Conservation (phyloP, 2,329 filamentous ascomycete genomes). For the Sporothrix brunneoviolacea region DNA sequence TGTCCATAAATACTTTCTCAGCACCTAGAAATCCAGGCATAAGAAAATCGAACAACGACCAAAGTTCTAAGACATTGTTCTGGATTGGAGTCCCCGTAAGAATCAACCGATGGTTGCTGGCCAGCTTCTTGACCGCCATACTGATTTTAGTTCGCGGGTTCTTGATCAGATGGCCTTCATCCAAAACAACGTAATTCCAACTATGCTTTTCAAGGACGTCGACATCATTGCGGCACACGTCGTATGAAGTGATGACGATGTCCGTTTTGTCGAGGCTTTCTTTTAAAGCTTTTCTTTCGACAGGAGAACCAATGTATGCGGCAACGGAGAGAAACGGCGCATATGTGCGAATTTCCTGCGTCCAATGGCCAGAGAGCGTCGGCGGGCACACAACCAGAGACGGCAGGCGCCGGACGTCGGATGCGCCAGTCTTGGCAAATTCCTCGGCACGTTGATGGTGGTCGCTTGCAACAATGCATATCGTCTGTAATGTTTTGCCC, state of each 20-base stretch:
- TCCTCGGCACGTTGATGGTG: conserved; percentile 91
- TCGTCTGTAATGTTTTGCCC: conserved; percentile 92
- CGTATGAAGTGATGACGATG: conserved; percentile 94
- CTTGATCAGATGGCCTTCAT: conserved; percentile 98
- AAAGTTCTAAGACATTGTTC: conserved; percentile 93
- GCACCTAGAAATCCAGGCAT: conserved; percentile 98
- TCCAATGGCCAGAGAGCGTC: conserved; percentile 95
- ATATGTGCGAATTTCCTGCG: conserved; percentile 93
- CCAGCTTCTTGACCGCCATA: conserved; percentile 79
- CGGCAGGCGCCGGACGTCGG: conserved; percentile 72
- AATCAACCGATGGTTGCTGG: conserved; percentile 91
- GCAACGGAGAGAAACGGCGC: conserved; percentile 87
- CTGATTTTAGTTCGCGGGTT: conserved; percentile 97
- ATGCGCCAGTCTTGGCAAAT: conserved; percentile 71
- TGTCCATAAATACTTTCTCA: conserved; percentile 89
- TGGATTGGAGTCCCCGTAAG: conserved; percentile 96
- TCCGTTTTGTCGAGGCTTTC: conserved; percentile 69
- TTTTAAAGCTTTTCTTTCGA: conserved; percentile 67
- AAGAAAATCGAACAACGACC: conserved; percentile 97
- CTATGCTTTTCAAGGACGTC: conserved; percentile 74
- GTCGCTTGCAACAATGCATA: conserved; percentile 97
- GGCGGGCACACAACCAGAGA: conserved; percentile 95
- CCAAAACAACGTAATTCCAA: conserved; percentile 94
- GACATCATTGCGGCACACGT: conserved; percentile 94
- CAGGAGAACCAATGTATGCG: conserved; percentile 84